Base-by-base conservation (phyloP, 805 yeast species). In the Ogataea dorogensis region DNA sequence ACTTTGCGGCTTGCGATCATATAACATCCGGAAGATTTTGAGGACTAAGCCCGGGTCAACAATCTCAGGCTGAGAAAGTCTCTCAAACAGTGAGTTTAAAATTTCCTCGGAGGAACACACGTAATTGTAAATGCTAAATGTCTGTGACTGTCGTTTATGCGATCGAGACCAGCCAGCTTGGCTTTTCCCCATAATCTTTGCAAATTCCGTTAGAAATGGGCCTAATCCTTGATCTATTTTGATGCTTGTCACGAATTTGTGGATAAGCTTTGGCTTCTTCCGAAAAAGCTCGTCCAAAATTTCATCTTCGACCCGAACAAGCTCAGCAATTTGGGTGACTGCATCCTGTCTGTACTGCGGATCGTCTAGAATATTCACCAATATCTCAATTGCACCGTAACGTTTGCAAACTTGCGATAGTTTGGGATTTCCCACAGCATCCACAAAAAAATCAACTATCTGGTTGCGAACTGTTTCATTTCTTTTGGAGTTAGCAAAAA, bases 91-190 rank as follows among this genome's bases (percentile, higher is more conserved):
- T 5, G 33, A 27, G 34, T 44, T 44, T 31, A 44, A 17, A 21
- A 44, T 33, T 21, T 41, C 49, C 28, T 44, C 49, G 10, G 45
- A 41, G 7, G 49, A 44, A 25, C 49, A 37, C 38, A 44, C 36
- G 30, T 41, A 44, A 31, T 31, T 38, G 44, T 38, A 44, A 7
- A 44, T 29, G 23, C 32, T 41, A 36, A 36, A 30, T 9, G 40
- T 38, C 17, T 38, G 38, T 4, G 24, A 11, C 8, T 38, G 43
- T 17, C 37, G 38, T 27, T 38, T 26, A 12, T 32, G 37, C 5
- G 32, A 13, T 13, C 27, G 24, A 5, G 14, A 17, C 24, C 33
- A 33, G 12, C 24, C 33, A 5, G 24, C 6, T 5, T 33, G 45
- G 24, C 36, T 33, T 14, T 41, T 35, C 21, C 17, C 13, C 5